These are phyloP conservation scores for Lactarius hatsudake DNA, from an alignment of 768 basidiomycete species.

Conservation along the genomic window DNA sequence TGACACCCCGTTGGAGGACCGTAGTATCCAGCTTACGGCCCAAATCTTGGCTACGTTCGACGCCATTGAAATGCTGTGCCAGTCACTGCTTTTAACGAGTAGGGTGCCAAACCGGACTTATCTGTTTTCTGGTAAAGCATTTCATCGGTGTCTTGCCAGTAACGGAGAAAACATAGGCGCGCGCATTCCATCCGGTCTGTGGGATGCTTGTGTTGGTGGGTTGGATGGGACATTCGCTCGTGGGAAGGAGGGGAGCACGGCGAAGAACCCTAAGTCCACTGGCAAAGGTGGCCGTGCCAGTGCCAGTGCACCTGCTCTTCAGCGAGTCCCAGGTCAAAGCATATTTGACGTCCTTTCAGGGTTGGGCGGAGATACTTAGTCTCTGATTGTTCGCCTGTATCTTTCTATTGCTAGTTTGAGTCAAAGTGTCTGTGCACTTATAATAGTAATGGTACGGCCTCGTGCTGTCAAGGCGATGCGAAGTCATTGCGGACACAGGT, in stretches of 20 bases:
- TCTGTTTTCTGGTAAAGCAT: constrained; percentile 54
- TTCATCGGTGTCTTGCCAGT: constrained; percentile 52
- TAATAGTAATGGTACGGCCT: neutral
- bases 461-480: neutral
- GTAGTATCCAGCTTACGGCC: constrained; percentile 66
- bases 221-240: constrained; percentile 17
- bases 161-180: constrained; percentile 28
- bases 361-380: constrained; percentile 11
- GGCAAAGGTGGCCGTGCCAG: constrained; percentile 36
- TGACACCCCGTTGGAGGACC: constrained; percentile 46
- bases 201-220: constrained; percentile 21
- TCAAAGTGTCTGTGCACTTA: neutral
- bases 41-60: constrained; percentile 61
- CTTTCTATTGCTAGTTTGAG: no score
- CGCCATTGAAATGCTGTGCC: constrained; percentile 55
- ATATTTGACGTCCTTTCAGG: constrained; percentile 18
- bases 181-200: constrained; percentile 27
- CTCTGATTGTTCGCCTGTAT: neutral
- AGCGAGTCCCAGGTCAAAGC: neutral
- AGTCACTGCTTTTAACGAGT: constrained; percentile 56
- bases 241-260: constrained; percentile 15
- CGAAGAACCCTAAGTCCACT: constrained; percentile 29
- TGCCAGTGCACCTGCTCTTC: neutral
- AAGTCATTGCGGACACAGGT: neutral
- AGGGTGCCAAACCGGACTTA: constrained; percentile 46